Conservation (phyloP, 2,329 filamentous ascomycete genomes). For the Pseudopyrenochaeta lycopersici region DNA sequence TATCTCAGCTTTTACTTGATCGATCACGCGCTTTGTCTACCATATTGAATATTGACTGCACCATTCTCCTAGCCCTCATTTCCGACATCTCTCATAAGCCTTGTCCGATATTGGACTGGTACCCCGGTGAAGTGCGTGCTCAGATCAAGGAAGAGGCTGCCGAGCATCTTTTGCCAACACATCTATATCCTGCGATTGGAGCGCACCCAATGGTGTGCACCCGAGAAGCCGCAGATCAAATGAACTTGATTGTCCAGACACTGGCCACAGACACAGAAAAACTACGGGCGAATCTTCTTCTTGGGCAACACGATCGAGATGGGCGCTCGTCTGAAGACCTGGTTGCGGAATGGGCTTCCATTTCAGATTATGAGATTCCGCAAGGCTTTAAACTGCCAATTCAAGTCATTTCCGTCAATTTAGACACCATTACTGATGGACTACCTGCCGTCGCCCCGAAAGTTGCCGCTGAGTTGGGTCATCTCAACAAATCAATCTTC, state of each 20-base stretch:
- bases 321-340: constrained; percentile 21
- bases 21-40: constrained; percentile 51
- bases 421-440: constrained; percentile 42
- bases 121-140: constrained; percentile 67
- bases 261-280: constrained; percentile 55
- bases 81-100: constrained; percentile 75
- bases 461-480: constrained; percentile 61
- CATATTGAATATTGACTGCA: constrained; percentile 70
- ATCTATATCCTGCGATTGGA: constrained; percentile 70
- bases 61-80: constrained; percentile 74
- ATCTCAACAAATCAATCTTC: constrained; percentile 75
- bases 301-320: constrained; percentile 55
- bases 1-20: constrained; percentile 50
- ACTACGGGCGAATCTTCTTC: constrained; percentile 65
- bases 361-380: constrained; percentile 66
- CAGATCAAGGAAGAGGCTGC: constrained; percentile 72
- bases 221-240: constrained; percentile 69
- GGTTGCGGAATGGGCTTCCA: constrained; percentile 35
- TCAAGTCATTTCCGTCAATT: constrained; percentile 58
- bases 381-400: constrained; percentile 69
- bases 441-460: constrained; percentile 57
- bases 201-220: constrained; percentile 70
- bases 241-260: constrained; percentile 57
- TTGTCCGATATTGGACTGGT: constrained; percentile 57
- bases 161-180: constrained; percentile 66